Base-by-base conservation (phyloP, 2,329 filamentous ascomycete genomes). In the Zymoseptoria brevis region DNA sequence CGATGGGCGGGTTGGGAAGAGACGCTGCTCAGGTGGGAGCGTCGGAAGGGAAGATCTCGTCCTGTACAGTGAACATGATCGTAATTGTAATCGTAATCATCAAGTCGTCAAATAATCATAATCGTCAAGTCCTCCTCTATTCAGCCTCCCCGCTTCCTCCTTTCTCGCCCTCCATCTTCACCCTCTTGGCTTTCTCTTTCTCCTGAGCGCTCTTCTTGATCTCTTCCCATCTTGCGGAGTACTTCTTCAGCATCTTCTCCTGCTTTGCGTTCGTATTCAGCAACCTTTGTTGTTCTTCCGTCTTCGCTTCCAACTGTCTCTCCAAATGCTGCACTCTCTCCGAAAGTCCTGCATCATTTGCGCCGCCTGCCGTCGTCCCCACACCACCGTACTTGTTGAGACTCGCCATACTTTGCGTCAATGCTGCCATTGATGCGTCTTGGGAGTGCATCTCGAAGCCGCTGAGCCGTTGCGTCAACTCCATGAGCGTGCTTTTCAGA, bases 371-470 rank as follows among this genome's bases (percentile, higher is more conserved):
- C 6, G 55, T 50, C 16, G 59, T 52, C 16, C 55, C 57, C 9
- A 56, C 26, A 13, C 49, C 45, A 13, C 49, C 55, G 19, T 61
- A 55, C 11, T 58, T 74, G 48, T 78, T 75, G 57, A 81, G 74
- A 60, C 78, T 75, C 64, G 79, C 76, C 67, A 85, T 86, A 66
- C 90, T 96, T 72, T 96, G 90, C 13, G 92, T 89, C 35, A 97
- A 81, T 2, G 90, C 90, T 56, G 88, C 89, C 45, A 74, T 73
- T 0, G 69, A 72, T 5, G 88, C 92, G 63, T 87, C 90, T 75
- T 97, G 94, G 0, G 91, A 90, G 67, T 90, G 92, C 48, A 90
- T 87, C 74, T 99, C 93, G 76, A 96, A 99, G 62, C 91, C 88
- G 68, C 94, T 89, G n/a, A 99, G 82, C 0, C 93, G 85, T 67